phyloP scores from a whole-genome alignment of 768 basidiomycete species.

The Arthromyces matolae region DNA sequence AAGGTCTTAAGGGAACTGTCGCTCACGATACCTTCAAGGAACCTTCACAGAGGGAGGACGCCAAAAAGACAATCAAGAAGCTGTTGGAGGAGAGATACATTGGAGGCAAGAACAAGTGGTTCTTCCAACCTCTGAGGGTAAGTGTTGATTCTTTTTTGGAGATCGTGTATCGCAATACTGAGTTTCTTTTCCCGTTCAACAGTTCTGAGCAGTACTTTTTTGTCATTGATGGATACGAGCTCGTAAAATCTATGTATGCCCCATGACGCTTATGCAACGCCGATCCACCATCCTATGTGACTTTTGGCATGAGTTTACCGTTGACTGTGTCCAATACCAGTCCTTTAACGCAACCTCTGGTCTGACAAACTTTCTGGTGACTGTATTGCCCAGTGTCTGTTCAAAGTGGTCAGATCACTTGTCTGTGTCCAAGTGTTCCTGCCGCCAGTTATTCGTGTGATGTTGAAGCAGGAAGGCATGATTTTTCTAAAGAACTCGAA shows the following conservation, averaged over 20 bases:
- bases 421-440: too few species aligned
- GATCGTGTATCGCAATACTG: not conserved
- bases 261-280: slow-evolving; percentile 28
- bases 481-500: too few species aligned
- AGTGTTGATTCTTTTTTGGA: slow-evolving; percentile 21
- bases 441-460: too few species aligned
- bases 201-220: slow-evolving; percentile 35
- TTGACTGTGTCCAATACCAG: too few species aligned
- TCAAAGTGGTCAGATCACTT: too few species aligned
- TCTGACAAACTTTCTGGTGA: too few species aligned
- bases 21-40: slow-evolving; percentile 94
- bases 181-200: too few species aligned
- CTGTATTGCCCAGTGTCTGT: too few species aligned
- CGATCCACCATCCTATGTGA: slow-evolving; percentile 5
- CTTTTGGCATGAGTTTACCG: not conserved
- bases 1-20: slow-evolving; percentile 86
- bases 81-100: slow-evolving; percentile 93
- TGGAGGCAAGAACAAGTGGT: slow-evolving; percentile 96
- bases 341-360: too few species aligned
- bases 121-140: slow-evolving; percentile 86
- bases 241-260: slow-evolving; percentile 34
- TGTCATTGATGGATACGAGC: slow-evolving; percentile 27
- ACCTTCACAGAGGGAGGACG: slow-evolving; percentile 88
- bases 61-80: slow-evolving; percentile 97
- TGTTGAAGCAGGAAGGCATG: too few species aligned